Evolutionary conservation across 305 asterid species (phyloP).

Genomic region (Fraxinus sp.): DNA sequence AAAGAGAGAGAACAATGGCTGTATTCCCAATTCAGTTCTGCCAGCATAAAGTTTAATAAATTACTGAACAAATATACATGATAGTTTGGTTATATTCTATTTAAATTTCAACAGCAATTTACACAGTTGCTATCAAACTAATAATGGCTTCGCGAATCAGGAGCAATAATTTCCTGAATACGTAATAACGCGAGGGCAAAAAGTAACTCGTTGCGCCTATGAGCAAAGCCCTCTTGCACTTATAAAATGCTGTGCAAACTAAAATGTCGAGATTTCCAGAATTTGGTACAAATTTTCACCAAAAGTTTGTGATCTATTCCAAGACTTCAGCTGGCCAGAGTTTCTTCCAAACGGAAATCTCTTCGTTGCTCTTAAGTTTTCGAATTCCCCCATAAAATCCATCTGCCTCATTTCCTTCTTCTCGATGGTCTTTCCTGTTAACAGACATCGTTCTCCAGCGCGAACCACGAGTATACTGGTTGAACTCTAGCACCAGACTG

Average conservation of each 20-base stretch:
- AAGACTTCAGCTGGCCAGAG: conserved; percentile 65
- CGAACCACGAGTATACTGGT: conserved; percentile 69
- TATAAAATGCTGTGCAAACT: conserved; percentile 9
- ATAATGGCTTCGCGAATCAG: conserved; percentile 15
- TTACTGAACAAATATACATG: conserved; percentile 7
- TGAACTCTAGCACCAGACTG: conserved; percentile 69
- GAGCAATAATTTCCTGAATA: conserved; percentile 9
- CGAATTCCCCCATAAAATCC: conserved; percentile 82
- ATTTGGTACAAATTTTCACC: neutral
- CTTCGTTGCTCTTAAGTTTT: conserved; percentile 45
- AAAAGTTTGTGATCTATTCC: conserved; percentile 38
- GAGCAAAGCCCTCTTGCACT: conserved; percentile 2
- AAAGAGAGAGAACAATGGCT: neutral
- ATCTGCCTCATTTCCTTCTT: conserved; percentile 71
- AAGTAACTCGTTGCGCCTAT: neutral
- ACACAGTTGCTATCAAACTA: conserved; percentile 24
- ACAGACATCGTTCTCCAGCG: conserved; percentile 68
- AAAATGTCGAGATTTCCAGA: neutral
- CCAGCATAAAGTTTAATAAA: neutral
- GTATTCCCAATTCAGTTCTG: neutral
- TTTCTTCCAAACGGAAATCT: conserved; percentile 61
- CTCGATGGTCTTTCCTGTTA: conserved; percentile 64
- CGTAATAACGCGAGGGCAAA: conserved; percentile 17
- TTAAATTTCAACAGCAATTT: conserved; percentile 22
- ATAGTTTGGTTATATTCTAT: conserved; percentile 12